Evolutionary conservation across 306 rosid genomes (phyloP).

Genomic region (Notholithocarpus densiflorus): DNA sequence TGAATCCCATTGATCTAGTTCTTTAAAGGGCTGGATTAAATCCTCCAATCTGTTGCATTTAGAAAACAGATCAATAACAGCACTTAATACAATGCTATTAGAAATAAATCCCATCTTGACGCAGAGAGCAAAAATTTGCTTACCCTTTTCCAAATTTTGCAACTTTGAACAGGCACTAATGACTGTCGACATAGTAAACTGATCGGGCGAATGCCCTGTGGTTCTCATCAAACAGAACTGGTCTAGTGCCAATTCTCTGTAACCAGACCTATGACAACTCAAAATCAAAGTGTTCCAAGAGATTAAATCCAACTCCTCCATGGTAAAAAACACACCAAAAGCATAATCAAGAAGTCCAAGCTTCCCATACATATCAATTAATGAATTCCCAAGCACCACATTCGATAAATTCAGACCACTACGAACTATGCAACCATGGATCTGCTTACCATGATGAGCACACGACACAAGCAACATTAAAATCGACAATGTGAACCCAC

Average conservation of each 20-base stretch:
- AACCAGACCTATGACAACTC: conserved; percentile 59
- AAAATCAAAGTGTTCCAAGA: conserved; percentile 82
- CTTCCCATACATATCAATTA: conserved; percentile 72
- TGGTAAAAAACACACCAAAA: conserved; percentile 49
- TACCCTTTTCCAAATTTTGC: conserved; percentile 72
- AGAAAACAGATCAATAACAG: conserved; percentile 81
- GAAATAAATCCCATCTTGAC: conserved; percentile 70
- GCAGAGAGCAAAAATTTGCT: conserved; percentile 64
- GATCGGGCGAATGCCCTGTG: conserved; percentile 46
- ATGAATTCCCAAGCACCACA: conserved; percentile 71
- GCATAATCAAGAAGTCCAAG: conserved; percentile 54
- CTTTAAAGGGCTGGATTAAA: conserved; percentile 55
- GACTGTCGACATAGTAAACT: conserved; percentile 62
- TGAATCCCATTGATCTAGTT: conserved; percentile 52
- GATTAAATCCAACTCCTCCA: conserved; percentile 60
- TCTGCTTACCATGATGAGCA: conserved; percentile 54
- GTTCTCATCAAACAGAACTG: conserved; percentile 54
- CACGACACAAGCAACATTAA: conserved; percentile 38
- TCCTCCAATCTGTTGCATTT: conserved; percentile 81
- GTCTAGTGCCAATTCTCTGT: conserved; percentile 50
- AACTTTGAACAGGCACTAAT: conserved; percentile 58
- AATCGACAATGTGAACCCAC: conserved; percentile 74
- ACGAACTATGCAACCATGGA: conserved; percentile 61
- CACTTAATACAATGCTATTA: conserved; percentile 71
- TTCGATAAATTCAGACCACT: conserved; percentile 47